These are phyloP conservation scores for Umbelopsis ramanniana DNA, from an alignment of 192 early-diverging fungal genomes.

Conservation along the genomic window DNA sequence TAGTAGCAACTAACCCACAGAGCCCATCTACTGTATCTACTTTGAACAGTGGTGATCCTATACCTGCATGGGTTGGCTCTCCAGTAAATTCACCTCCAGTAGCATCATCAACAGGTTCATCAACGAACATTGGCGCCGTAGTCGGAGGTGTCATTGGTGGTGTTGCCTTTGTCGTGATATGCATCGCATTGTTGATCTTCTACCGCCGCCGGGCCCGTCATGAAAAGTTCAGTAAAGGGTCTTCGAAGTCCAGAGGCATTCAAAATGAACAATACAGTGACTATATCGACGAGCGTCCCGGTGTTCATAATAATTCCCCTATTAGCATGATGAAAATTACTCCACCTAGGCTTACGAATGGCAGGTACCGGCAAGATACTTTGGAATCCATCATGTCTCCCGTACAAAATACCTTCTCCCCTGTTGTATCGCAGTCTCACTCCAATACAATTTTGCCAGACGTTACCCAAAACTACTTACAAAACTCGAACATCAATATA, in stretches of 20 bases:
- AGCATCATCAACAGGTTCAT: not conserved
- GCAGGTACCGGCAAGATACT: too few species aligned
- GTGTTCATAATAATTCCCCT: too few species aligned
- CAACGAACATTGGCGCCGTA: not conserved
- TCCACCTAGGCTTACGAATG: too few species aligned
- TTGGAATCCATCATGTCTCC: not conserved
- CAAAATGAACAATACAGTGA: not conserved
- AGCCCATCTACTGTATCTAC: not conserved
- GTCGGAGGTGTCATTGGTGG: not conserved
- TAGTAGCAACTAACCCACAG: not conserved
- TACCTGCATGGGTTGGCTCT: not conserved
- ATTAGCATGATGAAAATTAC: too few species aligned
- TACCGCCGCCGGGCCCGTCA: not conserved
- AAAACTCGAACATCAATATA: not conserved
- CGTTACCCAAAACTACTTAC: not conserved
- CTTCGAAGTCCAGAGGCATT: not conserved
- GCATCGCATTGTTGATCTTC: not conserved
- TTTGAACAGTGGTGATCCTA: not conserved
- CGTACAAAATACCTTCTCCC: not conserved
- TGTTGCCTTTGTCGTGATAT: not conserved
- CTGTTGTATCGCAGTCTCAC: not conserved
- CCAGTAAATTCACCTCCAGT: not conserved
- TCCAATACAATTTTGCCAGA: not conserved
- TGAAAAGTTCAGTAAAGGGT: not conserved
- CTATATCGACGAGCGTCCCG: conserved; percentile 2